These are phyloP conservation scores for Mariannaea sp. DNA, from an alignment of 2,329 filamentous ascomycete genomes.

Conservation along the genomic window DNA sequence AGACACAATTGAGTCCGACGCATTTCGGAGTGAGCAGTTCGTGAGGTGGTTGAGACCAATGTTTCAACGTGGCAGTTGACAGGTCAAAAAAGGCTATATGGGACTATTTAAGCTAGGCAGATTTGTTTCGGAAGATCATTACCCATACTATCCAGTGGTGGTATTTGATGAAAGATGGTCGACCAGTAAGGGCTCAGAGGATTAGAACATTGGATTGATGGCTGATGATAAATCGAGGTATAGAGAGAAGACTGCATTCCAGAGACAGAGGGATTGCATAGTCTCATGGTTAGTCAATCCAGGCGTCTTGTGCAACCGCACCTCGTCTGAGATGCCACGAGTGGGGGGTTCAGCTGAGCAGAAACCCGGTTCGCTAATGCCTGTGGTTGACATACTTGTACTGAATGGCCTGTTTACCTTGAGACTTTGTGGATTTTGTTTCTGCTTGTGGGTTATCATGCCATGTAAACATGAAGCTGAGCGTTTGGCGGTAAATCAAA, in stretches of 20 bases:
- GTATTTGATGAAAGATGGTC: neutral
- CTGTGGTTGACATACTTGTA: too few relatives aligned
- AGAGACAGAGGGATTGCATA: constrained; percentile 5
- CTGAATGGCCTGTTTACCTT: neutral
- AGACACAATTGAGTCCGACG: constrained; percentile 1
- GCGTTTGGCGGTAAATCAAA: neutral
- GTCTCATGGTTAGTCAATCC: neutral
- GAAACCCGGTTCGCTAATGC: neutral
- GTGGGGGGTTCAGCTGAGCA: constrained; percentile 6
- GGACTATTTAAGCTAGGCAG: neutral
- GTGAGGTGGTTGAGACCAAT: constrained; percentile 9
- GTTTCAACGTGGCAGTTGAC: constrained; percentile 18
- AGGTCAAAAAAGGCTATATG: neutral
- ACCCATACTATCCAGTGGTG: constrained; percentile 3
- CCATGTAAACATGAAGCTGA: neutral
- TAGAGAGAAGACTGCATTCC: constrained; percentile 25
- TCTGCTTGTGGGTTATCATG: constrained; percentile 2
- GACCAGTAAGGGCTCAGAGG: neutral
- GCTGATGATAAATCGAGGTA: constrained; percentile 12
- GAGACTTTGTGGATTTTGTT: neutral
- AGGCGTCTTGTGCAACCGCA: neutral
- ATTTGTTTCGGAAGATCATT: constrained; percentile 24
- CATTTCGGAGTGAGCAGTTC: neutral
- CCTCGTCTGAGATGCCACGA: constrained; percentile 4
- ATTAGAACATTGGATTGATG: constrained; percentile 2